Base-by-base conservation (phyloP, 352 stramenopile genomes). In the Globisporangium nodosum region DNA sequence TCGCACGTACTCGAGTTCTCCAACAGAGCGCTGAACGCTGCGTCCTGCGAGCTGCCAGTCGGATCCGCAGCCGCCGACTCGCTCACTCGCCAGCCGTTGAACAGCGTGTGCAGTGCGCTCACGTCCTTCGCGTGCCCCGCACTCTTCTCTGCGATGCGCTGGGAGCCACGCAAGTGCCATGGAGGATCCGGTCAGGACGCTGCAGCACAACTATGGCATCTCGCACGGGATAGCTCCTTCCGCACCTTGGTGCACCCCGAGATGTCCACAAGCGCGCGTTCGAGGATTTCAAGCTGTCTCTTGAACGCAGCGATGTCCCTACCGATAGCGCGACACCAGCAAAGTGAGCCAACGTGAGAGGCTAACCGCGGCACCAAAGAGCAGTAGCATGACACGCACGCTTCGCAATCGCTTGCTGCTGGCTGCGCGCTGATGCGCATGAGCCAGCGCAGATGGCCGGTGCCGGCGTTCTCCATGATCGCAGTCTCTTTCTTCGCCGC, bases 381-480 rank as follows among this genome's bases (percentile, higher is more conserved):
- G 16, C 13, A 31, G 47, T 7, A 33, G 18, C 43, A 37, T 16
- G 7, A 15, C 39, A 45, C 3, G 12, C 39, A 90, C 80, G 59
- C 60, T 5, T 90, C 76, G 13, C 66, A 65, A 6, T 66, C 74
- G 12, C 48, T 48, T 0, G 60, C 54, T 11, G 76, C 66, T n/a
- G 61, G 50, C 33, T 77, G 60, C 27, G 56, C 68, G 13, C 76
- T 52, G 54, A 90, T 74, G 13, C 74, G 77, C 54, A 82, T 70
- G 56, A 90, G 79, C 81, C 81, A 90, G 24, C 73, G 74, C 62
- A 88, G 66, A 56, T 91, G 78, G 0, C 81, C 78, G 7, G 61
- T 46, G 16, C 81, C 78, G 13, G 69, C 81, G 55, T 88, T 84
- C 37, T 91, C 81, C 65, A 85, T 61, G 55, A 85, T 62, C 2